phyloP scores from a whole-genome alignment of 1,284 basidiomycete species.

The Cerrena zonata region DNA sequence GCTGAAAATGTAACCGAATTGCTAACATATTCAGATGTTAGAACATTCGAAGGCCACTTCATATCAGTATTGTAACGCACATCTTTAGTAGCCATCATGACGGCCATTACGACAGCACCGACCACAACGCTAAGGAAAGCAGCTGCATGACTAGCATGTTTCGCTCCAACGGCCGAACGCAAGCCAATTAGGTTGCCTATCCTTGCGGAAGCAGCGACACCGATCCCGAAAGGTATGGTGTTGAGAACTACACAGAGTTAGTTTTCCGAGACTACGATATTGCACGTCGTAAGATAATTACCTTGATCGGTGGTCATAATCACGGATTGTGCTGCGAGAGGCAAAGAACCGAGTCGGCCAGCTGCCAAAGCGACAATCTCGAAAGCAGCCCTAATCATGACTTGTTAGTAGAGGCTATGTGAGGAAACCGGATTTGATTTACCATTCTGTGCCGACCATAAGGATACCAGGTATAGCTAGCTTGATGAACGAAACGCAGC shows the following conservation, averaged over 20 bases:
- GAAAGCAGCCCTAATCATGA: slow-evolving; percentile 59
- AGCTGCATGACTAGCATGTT: slow-evolving; percentile 55
- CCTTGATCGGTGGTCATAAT: slow-evolving; percentile 82
- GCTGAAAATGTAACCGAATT: slow-evolving; percentile 67
- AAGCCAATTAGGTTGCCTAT: slow-evolving; percentile 72
- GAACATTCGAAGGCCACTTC: slow-evolving; percentile 1
- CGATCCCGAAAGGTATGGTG: slow-evolving; percentile 64
- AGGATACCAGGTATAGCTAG: slow-evolving; percentile 68
- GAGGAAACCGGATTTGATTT: slow-evolving; percentile 13
- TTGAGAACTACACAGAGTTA: slow-evolving; percentile 44
- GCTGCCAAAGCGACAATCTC: slow-evolving; percentile 77
- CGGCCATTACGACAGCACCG: slow-evolving; percentile 52
- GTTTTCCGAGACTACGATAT: not conserved
- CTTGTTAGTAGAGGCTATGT: not conserved
- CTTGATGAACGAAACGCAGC: slow-evolving; percentile 52
- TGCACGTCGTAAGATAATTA: slow-evolving; percentile 24
- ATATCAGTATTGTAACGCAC: too few relatives aligned
- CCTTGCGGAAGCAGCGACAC: slow-evolving; percentile 65
- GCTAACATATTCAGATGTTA: slow-evolving; percentile 33
- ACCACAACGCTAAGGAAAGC: slow-evolving; percentile 58
- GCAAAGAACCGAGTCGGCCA: slow-evolving; percentile 56
- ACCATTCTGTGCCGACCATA: slow-evolving; percentile 79
- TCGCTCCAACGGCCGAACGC: slow-evolving; percentile 47
- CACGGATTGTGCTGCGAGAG: slow-evolving; percentile 69
- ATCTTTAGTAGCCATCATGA: slow-evolving; percentile 53